Percentiles rank a stretch among this genome's conserved stretches.
Evolutionary conservation across 1,284 basidiomycete genomes (phyloP).

Genomic region (Malassezia yamatoensis): DNA sequence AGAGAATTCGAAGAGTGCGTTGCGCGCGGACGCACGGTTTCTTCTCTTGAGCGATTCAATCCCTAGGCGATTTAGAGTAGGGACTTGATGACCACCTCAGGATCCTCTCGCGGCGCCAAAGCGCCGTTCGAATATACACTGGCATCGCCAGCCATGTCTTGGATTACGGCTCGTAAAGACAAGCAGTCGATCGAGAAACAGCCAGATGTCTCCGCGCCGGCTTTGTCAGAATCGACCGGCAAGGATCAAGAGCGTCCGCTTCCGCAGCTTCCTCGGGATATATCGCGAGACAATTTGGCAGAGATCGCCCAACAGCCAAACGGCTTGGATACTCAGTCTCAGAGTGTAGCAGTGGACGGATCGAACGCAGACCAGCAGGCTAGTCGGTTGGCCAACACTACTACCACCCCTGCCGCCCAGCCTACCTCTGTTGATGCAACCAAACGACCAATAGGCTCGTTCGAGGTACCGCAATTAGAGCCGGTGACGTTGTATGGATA

Average conservation of each 20-base stretch:
- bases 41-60: neutral
- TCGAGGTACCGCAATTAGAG: neutral
- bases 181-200: neutral
- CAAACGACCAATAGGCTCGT: too few species aligned
- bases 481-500: slow-evolving; percentile 29
- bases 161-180: slow-evolving; percentile 5
- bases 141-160: slow-evolving; percentile 7
- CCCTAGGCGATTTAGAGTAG: neutral
- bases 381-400: too few species aligned
- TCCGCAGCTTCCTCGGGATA: neutral
- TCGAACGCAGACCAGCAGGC: too few species aligned
- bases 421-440: too few species aligned
- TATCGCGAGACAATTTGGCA: neutral
- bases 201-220: too few species aligned
- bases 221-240: too few species aligned
- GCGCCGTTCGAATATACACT: neutral
- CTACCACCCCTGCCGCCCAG: too few species aligned
- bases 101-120: neutral
- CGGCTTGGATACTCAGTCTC: too few species aligned
- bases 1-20: neutral
- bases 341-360: too few species aligned
- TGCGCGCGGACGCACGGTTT: neutral
- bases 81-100: neutral
- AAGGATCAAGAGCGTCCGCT: neutral
- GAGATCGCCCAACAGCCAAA: too few species aligned